These are phyloP conservation scores for Ramaria sp. DNA, from an alignment of 768 basidiomycete species.

Conservation along the genomic window DNA sequence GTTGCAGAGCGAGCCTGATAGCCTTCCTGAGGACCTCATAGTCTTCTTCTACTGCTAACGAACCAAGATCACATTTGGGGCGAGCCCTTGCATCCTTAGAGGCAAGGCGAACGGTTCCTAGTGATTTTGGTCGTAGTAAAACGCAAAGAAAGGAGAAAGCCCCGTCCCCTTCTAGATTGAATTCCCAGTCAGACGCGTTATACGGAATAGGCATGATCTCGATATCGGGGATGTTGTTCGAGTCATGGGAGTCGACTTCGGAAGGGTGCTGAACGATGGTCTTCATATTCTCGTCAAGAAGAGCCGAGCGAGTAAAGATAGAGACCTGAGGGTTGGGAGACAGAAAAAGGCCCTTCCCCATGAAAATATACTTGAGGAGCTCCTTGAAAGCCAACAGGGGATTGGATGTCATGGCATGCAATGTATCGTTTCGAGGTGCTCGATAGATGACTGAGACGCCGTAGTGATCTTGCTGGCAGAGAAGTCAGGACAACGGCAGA, in stretches of 20 bases:
- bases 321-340: slow-evolving; percentile 20
- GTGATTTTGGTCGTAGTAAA: slow-evolving; percentile 17
- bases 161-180: not conserved
- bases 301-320: slow-evolving; percentile 22
- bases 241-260: no score
- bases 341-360: slow-evolving; percentile 24
- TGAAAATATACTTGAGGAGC: slow-evolving; percentile 25
- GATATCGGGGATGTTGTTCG: slow-evolving; percentile 25
- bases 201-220: slow-evolving; percentile 25
- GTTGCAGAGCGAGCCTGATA: slow-evolving; percentile 5
- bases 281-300: slow-evolving; percentile 18
- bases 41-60: slow-evolving; percentile 2
- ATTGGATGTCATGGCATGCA: slow-evolving; percentile 18
- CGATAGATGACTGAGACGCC: slow-evolving; percentile 24
- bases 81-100: slow-evolving; percentile 21
- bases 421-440: slow-evolving; percentile 24
- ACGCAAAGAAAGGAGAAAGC: slow-evolving; percentile 11
- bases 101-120: slow-evolving; percentile 18
- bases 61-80: slow-evolving; percentile 22
- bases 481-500: no score
- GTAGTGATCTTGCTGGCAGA: slow-evolving; percentile 28
- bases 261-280: not conserved
- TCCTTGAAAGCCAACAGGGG: slow-evolving; percentile 8
- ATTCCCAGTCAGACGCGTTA: not conserved
- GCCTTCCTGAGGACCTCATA: not conserved